phyloP scores from a whole-genome alignment of 108 stramenopile species.

The Skeletonema grethae region DNA sequence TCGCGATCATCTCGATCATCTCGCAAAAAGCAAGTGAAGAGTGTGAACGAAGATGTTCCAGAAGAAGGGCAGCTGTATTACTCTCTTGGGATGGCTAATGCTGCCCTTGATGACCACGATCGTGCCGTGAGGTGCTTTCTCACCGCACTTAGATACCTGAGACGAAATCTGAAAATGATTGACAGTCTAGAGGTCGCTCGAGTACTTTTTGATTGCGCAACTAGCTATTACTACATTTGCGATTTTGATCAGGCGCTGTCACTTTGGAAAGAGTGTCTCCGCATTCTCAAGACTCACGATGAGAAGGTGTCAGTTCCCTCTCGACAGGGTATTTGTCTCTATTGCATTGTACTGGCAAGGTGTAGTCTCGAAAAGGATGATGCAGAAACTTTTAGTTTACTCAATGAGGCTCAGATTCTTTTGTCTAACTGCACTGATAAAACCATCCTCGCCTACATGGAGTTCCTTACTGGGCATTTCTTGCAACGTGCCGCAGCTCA shows the following conservation, averaged over 20 bases:
- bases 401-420: constrained; percentile 32
- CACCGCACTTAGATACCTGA: constrained; percentile 44
- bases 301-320: constrained; percentile 3
- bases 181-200: constrained; percentile 43
- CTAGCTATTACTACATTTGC: constrained; percentile 50
- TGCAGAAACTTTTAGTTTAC: constrained; percentile 19
- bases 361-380: constrained; percentile 12
- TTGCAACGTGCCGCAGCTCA: constrained; percentile 18
- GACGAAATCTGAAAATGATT: constrained; percentile 31
- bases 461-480: constrained; percentile 28
- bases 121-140: constrained; percentile 49
- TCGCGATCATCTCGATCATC: constrained; percentile 5
- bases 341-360: constrained; percentile 27
- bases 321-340: constrained; percentile 34
- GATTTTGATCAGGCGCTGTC: constrained; percentile 46
- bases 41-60: constrained; percentile 35
- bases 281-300: constrained; percentile 29
- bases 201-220: constrained; percentile 47
- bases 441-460: constrained; percentile 36
- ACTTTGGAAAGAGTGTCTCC: constrained; percentile 39
- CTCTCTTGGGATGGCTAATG: constrained; percentile 41
- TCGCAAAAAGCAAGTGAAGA: constrained; percentile 13
- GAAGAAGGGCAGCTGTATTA: constrained; percentile 47
- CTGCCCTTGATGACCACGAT: constrained; percentile 49
- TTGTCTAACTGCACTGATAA: constrained; percentile 28